Conservation (phyloP, 257 asterid genomes). For the Nyctanthes arbortristis region DNA sequence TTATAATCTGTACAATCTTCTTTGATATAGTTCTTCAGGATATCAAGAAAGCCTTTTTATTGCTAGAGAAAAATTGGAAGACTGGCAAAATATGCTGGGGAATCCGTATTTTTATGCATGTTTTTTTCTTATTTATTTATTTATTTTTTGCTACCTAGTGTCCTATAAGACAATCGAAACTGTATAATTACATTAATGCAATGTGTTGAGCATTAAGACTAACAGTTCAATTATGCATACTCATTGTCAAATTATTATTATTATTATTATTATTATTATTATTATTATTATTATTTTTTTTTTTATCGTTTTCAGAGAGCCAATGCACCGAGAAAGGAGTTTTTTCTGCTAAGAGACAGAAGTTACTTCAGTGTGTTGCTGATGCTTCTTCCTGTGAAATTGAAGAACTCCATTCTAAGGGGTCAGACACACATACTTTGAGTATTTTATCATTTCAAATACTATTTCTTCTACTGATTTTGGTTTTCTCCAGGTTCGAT, state of each 20-base stretch:
- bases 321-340: constrained; percentile 48
- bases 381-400: constrained; percentile 39
- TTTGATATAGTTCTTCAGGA: neutral
- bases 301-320: constrained; percentile 45
- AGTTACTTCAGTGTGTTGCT: constrained; percentile 51
- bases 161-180: neutral
- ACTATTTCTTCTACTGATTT: constrained; percentile 24
- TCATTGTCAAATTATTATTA: neutral
- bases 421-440: constrained; percentile 45
- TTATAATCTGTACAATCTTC: neutral
- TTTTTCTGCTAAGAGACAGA: constrained; percentile 61
- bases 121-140: neutral
- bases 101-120: neutral
- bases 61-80: neutral
- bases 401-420: constrained; percentile 41
- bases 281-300: too few relatives aligned
- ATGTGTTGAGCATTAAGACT: neutral
- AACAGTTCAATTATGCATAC: neutral
- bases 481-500: constrained; percentile 57
- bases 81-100: neutral
- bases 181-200: neutral
- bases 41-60: neutral
- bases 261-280: too few relatives aligned
- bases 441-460: constrained; percentile 21
- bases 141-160: too few relatives aligned